Evolutionary conservation across 2,329 filamentous ascomycete species (phyloP).

Genomic region (Fusarium devonianum): DNA sequence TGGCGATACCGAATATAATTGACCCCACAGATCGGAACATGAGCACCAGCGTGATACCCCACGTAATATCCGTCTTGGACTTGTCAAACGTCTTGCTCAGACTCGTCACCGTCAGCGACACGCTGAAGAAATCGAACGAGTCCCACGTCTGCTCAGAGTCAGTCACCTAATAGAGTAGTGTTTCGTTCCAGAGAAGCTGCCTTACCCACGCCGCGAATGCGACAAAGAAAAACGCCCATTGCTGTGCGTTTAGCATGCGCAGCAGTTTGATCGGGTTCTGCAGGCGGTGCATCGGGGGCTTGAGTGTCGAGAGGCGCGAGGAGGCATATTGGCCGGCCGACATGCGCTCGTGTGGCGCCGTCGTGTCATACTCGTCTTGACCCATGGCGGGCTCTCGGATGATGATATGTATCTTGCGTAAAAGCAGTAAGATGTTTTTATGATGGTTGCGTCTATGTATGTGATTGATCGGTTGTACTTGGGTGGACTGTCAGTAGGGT

Average conservation of each 20-base stretch:
- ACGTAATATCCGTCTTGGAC: slow-evolving; percentile 65
- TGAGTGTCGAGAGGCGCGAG: slow-evolving; percentile 63
- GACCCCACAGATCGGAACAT: slow-evolving; percentile 67
- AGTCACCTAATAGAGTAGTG: neutral
- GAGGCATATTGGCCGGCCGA: slow-evolving; percentile 54
- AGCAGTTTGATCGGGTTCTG: slow-evolving; percentile 61
- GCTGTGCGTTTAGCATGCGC: slow-evolving; percentile 55
- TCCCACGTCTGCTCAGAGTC: slow-evolving; percentile 60
- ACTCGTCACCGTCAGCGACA: slow-evolving; percentile 64
- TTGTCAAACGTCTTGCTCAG: slow-evolving; percentile 61
- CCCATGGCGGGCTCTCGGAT: slow-evolving; percentile 22
- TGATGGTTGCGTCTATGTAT: too few species aligned
- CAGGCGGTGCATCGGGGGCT: slow-evolving; percentile 62
- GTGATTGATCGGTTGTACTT: too few species aligned
- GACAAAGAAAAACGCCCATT: slow-evolving; percentile 64
- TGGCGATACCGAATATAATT: slow-evolving; percentile 60
- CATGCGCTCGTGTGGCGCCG: slow-evolving; percentile 59
- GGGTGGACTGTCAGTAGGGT: too few species aligned
- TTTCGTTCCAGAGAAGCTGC: too few species aligned
- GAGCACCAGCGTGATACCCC: slow-evolving; percentile 69
- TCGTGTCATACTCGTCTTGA: slow-evolving; percentile 43
- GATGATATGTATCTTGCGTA: too few species aligned
- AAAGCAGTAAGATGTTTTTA: too few species aligned
- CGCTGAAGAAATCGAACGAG: slow-evolving; percentile 72
- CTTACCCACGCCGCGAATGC: slow-evolving; percentile 65